phyloP scores from a whole-genome alignment of 306 rosid genomes.

The Neltuma alba region DNA sequence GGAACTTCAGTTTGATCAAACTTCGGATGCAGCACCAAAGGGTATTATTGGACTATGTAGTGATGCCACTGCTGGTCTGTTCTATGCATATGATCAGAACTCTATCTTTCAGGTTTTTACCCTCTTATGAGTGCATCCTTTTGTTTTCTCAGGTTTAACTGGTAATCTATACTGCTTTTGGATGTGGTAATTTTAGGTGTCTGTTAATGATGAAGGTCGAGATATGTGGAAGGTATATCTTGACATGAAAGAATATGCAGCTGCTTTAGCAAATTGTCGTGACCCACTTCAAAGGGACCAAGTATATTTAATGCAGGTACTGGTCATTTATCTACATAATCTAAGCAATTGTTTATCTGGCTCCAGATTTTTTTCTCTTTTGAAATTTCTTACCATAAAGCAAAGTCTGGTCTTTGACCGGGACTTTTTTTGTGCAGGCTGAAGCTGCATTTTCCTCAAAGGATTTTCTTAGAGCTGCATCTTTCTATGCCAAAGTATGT shows the following conservation, averaged over 20 bases:
- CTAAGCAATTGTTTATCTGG: constrained; percentile 16
- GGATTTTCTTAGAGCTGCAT: constrained; percentile 92
- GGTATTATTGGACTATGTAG: constrained; percentile 96
- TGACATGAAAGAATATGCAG: constrained; percentile 94
- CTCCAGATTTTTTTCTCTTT: background rate
- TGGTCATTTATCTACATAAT: constrained; percentile 23
- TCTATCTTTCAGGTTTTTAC: constrained; percentile 89
- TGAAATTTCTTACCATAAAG: background rate
- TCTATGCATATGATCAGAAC: constrained; percentile 93
- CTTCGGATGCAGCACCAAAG: constrained; percentile 78
- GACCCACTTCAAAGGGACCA: constrained; percentile 95
- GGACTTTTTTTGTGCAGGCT: constrained; percentile 72
- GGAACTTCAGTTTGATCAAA: constrained; percentile 95
- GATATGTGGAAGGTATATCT: constrained; percentile 99
- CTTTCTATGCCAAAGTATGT: constrained; percentile 89
- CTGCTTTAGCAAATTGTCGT: constrained; percentile 89
- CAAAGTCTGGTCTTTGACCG: constrained; percentile 36
- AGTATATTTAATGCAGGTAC: constrained; percentile 88
- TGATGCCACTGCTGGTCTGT: constrained; percentile 96
- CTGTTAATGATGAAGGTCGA: constrained; percentile 90
- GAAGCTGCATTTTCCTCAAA: constrained; percentile 84
- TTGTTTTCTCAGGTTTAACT: constrained; percentile 29
- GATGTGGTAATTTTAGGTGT: constrained; percentile 67
- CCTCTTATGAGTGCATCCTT: constrained; percentile 31
- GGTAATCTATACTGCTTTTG: constrained; percentile 33